Percentiles rank a stretch among this genome's conserved stretches.
Evolutionary conservation across 1,139 yeast genomes (phyloP).

Genomic region (Arxiozyma telluris): DNA sequence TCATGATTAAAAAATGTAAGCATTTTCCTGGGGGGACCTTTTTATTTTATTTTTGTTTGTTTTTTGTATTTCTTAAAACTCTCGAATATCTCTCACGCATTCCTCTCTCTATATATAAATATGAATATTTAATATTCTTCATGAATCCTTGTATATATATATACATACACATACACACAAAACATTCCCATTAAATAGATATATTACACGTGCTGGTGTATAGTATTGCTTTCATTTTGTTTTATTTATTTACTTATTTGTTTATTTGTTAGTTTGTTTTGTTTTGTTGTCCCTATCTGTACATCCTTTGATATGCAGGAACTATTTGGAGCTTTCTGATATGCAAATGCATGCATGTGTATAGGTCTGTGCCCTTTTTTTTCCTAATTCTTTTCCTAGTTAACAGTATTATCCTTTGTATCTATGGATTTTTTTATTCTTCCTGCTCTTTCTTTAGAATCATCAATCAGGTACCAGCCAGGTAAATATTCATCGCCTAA

Average conservation of each 20-base stretch:
- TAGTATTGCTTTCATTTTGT: too few species aligned
- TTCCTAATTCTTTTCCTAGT: background rate
- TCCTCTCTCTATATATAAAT: constrained; percentile 8
- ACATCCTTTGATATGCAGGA: too few species aligned
- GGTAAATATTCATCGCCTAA: constrained; percentile 19
- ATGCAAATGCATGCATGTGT: background rate
- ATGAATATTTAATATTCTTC: background rate
- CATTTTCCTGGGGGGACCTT: too few species aligned
- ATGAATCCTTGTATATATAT: background rate
- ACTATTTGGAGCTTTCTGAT: background rate
- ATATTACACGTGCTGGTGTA: background rate
- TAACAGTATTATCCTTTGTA: background rate
- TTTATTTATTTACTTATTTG: too few species aligned
- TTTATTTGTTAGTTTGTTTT: too few species aligned
- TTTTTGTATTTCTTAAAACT: too few species aligned
- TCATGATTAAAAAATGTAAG: constrained; percentile 43
- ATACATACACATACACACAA: constrained; percentile 3
- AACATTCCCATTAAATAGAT: background rate
- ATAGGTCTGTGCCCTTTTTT: background rate
- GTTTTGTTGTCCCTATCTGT: too few species aligned
- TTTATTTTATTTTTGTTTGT: background rate
- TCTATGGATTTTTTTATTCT: constrained; percentile 13
- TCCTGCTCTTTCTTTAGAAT: constrained; percentile 29
- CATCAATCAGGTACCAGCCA: constrained; percentile 30
- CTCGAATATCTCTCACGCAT: background rate